Conservation (phyloP, 2,329 filamentous ascomycete genomes). For the Penicillium sp. region DNA sequence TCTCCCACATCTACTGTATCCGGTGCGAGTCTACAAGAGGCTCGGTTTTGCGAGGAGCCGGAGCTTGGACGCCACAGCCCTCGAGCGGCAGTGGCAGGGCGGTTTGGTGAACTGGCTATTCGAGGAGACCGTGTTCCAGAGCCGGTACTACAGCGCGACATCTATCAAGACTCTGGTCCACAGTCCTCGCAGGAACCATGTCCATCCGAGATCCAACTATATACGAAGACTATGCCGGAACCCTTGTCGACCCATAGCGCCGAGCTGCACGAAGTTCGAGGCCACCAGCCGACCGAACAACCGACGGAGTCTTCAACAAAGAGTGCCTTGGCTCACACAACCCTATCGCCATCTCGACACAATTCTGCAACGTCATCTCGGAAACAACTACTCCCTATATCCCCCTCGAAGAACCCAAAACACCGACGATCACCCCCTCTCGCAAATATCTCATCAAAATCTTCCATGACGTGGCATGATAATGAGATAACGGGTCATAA, state of each 20-base stretch:
- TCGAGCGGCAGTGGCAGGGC: constrained; percentile 39
- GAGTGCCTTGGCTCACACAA: constrained; percentile 5
- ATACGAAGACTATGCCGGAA: constrained; percentile 21
- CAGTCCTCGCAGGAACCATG: constrained; percentile 14
- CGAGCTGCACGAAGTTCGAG: constrained; percentile 6
- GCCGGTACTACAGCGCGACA: constrained; percentile 12
- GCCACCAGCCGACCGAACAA: background rate
- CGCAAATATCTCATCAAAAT: constrained; percentile 22
- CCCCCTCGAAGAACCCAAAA: constrained; percentile 25
- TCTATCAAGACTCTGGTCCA: constrained; percentile 8
- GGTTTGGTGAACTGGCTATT: constrained; percentile 42
- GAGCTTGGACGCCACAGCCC: constrained; percentile 38
- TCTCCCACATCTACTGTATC: constrained; percentile 36
- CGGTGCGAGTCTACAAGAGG: constrained; percentile 30
- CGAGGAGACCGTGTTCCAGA: constrained; percentile 29
- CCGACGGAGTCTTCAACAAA: constrained; percentile 1
- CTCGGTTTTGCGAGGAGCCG: constrained; percentile 31
- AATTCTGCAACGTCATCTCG: constrained; percentile 19
- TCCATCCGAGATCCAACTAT: constrained; percentile 6
- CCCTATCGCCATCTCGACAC: constrained; percentile 20
- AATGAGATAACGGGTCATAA: constrained; percentile 62
- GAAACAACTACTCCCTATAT: constrained; percentile 21
- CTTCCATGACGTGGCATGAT: constrained; percentile 54
- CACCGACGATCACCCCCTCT: constrained; percentile 36
- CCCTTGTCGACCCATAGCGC: constrained; percentile 10